phyloP scores from a whole-genome alignment of 176 grass and related monocot species.

The Neostapfia colusana region DNA sequence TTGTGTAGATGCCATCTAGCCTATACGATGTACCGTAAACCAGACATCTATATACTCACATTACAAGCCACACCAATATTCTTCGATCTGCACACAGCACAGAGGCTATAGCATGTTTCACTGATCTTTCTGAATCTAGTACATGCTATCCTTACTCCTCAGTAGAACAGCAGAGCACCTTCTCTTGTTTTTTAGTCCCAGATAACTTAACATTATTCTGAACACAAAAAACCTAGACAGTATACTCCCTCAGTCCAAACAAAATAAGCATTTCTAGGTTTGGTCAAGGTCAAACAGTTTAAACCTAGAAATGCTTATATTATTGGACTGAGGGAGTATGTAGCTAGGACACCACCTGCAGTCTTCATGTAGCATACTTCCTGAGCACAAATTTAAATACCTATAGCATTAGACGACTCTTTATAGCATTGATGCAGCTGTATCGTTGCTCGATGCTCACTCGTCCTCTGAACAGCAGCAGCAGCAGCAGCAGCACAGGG shows the following conservation, averaged over 20 bases:
- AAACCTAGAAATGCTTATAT: too few relatives aligned
- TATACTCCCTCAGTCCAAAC: too few relatives aligned
- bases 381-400: not conserved
- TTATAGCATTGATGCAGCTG: not conserved
- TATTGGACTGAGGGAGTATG: too few relatives aligned
- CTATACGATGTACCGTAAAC: not conserved
- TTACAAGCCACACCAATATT: conserved; percentile 7
- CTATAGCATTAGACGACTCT: not conserved
- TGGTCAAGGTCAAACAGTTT: too few relatives aligned
- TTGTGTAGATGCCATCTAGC: conserved; percentile 14
- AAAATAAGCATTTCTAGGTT: too few relatives aligned
- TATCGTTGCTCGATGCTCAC: not conserved
- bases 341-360: not conserved
- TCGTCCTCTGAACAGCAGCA: not conserved
- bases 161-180: not conserved
- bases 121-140: not conserved
- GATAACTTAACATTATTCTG: not conserved
- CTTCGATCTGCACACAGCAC: not conserved
- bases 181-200: not conserved
- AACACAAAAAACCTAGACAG: not conserved
- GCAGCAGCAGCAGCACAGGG: conserved; percentile 31
- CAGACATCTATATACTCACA: not conserved
- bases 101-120: not conserved
- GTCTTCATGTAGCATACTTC: not conserved
- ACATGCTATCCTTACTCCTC: not conserved